These are phyloP conservation scores for Aspergillus quadricinctus DNA, from an alignment of 2,329 filamentous ascomycete genomes.

Conservation along the genomic window DNA sequence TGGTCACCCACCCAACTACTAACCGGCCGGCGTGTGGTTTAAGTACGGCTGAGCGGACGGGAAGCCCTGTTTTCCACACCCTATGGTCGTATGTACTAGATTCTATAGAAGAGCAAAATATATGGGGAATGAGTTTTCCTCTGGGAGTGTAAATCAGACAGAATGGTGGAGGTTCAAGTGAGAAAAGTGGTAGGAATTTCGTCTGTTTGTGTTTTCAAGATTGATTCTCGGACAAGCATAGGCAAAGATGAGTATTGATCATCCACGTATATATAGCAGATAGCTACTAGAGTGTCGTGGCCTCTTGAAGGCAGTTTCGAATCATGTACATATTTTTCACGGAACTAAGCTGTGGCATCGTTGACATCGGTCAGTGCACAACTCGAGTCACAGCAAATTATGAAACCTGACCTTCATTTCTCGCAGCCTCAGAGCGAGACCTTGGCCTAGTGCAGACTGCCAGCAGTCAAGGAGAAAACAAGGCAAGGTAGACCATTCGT, in stretches of 20 bases:
- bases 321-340: background rate
- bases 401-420: background rate
- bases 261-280: background rate
- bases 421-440: too few relatives aligned
- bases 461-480: background rate
- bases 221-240: background rate
- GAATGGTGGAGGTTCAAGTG: too few relatives aligned
- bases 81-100: too few relatives aligned
- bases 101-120: too few relatives aligned
- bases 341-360: background rate
- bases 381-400: background rate
- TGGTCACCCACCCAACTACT: too few relatives aligned
- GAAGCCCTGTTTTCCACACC: too few relatives aligned
- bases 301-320: background rate
- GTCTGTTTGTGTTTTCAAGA: background rate
- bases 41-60: too few relatives aligned
- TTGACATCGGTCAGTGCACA: background rate
- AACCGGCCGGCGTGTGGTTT: too few relatives aligned
- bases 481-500: background rate
- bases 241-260: background rate
- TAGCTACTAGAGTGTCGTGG: background rate
- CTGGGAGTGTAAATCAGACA: too few relatives aligned
- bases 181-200: too few relatives aligned
- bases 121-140: too few relatives aligned
- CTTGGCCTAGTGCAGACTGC: background rate